A percentile compares a stretch with the other conserved stretches of the same genome.
Evolutionary conservation across 2,329 filamentous ascomycete species (phyloP).

Genomic region (Hirsutella thompsonii): DNA sequence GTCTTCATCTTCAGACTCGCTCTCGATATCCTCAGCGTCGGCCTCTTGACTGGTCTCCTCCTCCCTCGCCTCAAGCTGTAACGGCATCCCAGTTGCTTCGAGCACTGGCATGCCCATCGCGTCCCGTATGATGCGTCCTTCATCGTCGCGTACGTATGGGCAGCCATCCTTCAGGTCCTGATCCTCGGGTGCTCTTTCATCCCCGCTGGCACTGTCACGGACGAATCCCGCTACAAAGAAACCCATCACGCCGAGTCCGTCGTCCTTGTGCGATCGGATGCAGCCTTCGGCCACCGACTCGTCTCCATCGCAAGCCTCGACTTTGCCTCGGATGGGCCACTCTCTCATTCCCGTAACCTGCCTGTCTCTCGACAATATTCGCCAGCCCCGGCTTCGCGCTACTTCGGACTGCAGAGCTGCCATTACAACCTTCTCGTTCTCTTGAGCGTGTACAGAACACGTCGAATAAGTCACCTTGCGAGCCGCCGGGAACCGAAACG

Average conservation of each 20-base stretch:
- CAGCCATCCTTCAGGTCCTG: constrained; percentile 28
- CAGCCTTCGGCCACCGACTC: constrained; percentile 55
- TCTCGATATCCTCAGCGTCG: constrained; percentile 13
- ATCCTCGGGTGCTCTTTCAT: constrained; percentile 4
- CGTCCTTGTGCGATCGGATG: constrained; percentile 69
- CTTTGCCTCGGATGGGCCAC: constrained; percentile 58
- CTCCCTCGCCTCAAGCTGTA: constrained; percentile 12
- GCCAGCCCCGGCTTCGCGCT: constrained; percentile 61
- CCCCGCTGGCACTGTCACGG: constrained; percentile 9
- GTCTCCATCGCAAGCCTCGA: constrained; percentile 34
- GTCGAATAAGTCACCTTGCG: constrained; percentile 80
- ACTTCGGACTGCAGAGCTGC: constrained; percentile 55
- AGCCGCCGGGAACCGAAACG: constrained; percentile 67
- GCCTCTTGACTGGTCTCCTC: constrained; percentile 2
- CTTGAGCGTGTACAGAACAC: constrained; percentile 74
- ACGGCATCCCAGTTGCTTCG: constrained; percentile 19
- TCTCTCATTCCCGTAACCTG: constrained; percentile 65
- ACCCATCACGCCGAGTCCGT: constrained; percentile 76
- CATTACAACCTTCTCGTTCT: constrained; percentile 80
- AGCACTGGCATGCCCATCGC: constrained; percentile 23
- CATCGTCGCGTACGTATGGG: constrained; percentile 40
- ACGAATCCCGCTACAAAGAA: constrained; percentile 92
- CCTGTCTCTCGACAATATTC: constrained; percentile 54
- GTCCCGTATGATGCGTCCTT: constrained; percentile 36
- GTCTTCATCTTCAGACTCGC: constrained; percentile 9